Percentiles rank a stretch among this genome's conserved stretches.
Conservation (phyloP, 73 alveolate species). For the Paramecium caudatum region DNA sequence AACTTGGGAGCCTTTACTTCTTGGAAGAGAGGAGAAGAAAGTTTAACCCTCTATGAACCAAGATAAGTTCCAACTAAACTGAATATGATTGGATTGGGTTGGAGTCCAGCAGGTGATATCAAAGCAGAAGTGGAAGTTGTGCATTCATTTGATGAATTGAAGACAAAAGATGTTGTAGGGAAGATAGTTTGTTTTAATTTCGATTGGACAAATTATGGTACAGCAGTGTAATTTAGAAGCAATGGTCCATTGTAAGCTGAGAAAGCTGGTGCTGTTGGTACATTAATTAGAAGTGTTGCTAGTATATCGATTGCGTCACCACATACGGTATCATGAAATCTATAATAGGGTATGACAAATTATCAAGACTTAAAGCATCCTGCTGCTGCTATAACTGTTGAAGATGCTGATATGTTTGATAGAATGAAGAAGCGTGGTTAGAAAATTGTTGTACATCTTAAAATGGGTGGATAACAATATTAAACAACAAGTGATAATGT, state of each 20-base stretch:
- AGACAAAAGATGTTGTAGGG: constrained; percentile 64
- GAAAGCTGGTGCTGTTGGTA: constrained; percentile 67
- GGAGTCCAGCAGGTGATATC: constrained; percentile 28
- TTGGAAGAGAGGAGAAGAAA: constrained; percentile 77
- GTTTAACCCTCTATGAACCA: constrained; percentile 55
- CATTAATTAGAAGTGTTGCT: constrained; percentile 71
- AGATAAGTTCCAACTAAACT: constrained; percentile 58
- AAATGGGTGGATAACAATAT: neutral
- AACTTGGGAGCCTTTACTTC: constrained; percentile 2
- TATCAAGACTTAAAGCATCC: constrained; percentile 51
- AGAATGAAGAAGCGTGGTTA: constrained; percentile 72
- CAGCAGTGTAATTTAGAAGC: constrained; percentile 39
- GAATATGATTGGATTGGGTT: constrained; percentile 72
- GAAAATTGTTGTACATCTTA: constrained; percentile 22
- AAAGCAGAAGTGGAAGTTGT: constrained; percentile 70
- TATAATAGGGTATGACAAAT: constrained; percentile 40
- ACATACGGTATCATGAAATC: constrained; percentile 53
- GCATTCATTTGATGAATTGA: constrained; percentile 72
- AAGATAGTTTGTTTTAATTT: constrained; percentile 73
- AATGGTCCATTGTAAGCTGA: constrained; percentile 67
- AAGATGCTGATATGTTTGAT: constrained; percentile 76
- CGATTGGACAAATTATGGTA: constrained; percentile 59
- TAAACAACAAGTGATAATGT: constrained; percentile 60
- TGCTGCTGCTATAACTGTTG: constrained; percentile 75
- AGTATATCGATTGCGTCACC: constrained; percentile 72